Percentiles rank a stretch among this genome's conserved stretches.
Evolutionary conservation across 2,329 filamentous ascomycete species (phyloP).

Genomic region (Pseudogymnoascus verrucosus): DNA sequence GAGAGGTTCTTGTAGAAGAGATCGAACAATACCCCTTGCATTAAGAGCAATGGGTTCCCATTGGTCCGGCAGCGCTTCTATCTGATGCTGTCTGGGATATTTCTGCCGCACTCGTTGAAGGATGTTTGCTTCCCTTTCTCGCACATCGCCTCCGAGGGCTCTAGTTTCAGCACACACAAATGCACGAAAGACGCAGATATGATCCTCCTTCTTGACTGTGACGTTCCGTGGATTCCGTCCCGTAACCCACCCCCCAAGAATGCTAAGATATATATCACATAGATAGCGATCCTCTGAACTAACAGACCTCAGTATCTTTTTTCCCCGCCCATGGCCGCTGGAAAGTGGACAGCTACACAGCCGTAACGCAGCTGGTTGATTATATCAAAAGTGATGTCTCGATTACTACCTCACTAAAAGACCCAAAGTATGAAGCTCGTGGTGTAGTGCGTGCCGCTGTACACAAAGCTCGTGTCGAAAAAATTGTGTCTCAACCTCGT

Average conservation of each 20-base stretch:
- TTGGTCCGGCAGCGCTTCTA: conserved; percentile 17
- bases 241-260: conserved; percentile 48
- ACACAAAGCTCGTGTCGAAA: conserved; percentile 19
- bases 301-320: conserved; percentile 52
- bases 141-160: conserved; percentile 36
- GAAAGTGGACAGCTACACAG: conserved; percentile 41
- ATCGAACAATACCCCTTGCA: conserved; percentile 63
- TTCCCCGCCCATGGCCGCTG: conserved; percentile 44
- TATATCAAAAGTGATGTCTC: conserved; percentile 18
- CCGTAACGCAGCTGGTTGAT: conserved; percentile 27
- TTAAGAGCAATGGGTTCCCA: conserved; percentile 53
- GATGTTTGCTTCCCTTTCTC: conserved; percentile 37
- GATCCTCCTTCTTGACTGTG: conserved; percentile 59
- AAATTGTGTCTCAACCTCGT: conserved; percentile 19
- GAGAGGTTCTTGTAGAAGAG: conserved; percentile 82
- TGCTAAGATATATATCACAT: conserved; percentile 56
- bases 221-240: conserved; percentile 62
- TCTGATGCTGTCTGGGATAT: conserved; percentile 36
- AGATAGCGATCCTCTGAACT: conserved; percentile 58
- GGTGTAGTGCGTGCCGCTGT: conserved; percentile 11
- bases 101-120: conserved; percentile 34
- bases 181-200: conserved; percentile 49
- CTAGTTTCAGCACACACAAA: conserved; percentile 51
- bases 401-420: not conserved
- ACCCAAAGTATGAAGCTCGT: conserved; percentile 4